Evolutionary conservation across 208 protist species (phyloP), one percentile per base, ranked within the genome.

Genomic region (Acanthamoeba royreba): DNA sequence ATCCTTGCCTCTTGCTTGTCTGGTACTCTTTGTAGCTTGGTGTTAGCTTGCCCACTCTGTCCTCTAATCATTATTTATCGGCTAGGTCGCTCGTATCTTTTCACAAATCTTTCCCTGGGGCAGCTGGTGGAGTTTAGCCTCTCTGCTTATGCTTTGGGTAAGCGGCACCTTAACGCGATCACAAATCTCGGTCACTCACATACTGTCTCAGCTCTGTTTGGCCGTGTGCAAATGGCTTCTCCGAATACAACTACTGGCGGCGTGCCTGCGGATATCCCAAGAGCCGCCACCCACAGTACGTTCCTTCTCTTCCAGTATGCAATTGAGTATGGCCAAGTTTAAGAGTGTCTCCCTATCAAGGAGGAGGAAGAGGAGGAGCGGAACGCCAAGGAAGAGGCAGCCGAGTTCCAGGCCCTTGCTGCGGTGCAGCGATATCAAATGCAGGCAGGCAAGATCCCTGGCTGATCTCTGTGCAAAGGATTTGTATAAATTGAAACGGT

Each of bases 391-490:
- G 45, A 53, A 31, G 86, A 53, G 2, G 58, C 66, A 38, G 86
- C 49, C 1, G 86, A 92, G 38, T 9, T 92, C 2, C 40, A 35
- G 45, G 58, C 86, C 31, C 53, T 92, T 1, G 28, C 86, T 7
- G 86, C 35, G 2, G 86, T 92, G 35, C 86, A 92, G 33, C 38
- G 86, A 38, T 92, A 92, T 38, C 52, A 92, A 42, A 92, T 92
- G 86, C 74, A 25, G 31, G 45, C 42, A 4, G 86, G 86, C 49
- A 92, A 92, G 61, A 92, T 92, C 19, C 86, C 86, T 25, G 42
- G 31, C 31, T 74, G n/a, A n/a, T 55, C 49, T 55, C 13, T 55
- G 49, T 9, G 49, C 49, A 9, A 55, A 55, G 49, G n/a, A n/a
- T n/a, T n/a, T n/a, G n/a, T n/a, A n/a, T n/a, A n/a, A n/a, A n/a